These are phyloP conservation scores for Coniella vitis DNA, from an alignment of 2,329 filamentous ascomycete species.

Conservation along the genomic window DNA sequence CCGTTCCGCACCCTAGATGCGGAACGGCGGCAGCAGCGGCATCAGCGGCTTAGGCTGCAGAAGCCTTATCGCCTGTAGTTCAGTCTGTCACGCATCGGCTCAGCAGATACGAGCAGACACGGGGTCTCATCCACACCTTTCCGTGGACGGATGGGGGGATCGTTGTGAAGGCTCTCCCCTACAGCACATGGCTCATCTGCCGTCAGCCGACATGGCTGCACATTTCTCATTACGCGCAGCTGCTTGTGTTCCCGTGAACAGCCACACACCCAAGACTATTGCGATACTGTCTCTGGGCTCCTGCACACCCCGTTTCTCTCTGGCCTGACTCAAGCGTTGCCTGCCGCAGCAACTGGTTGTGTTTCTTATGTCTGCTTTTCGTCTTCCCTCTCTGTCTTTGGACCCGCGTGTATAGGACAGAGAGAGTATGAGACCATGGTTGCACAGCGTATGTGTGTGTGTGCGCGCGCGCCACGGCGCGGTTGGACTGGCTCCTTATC, in stretches of 20 bases:
- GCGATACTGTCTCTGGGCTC: not conserved
- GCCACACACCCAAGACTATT: conserved; percentile 2
- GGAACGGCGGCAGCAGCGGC: not conserved
- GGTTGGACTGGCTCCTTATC: conserved; percentile 11
- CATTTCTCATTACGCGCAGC: conserved; percentile 28
- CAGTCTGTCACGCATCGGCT: conserved; percentile 8
- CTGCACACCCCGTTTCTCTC: not conserved
- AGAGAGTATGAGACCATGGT: too few relatives aligned
- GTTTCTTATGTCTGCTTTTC: too few relatives aligned
- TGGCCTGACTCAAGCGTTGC: not conserved
- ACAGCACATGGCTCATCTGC: conserved; percentile 15
- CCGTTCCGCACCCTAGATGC: not conserved
- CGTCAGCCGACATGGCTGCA: conserved; percentile 25
- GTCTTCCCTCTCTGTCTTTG: too few relatives aligned
- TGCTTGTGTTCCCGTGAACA: conserved; percentile 23
- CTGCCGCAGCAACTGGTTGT: not conserved
- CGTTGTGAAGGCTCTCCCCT: conserved; percentile 16
- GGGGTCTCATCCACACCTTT: conserved; percentile 1
- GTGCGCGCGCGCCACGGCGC: too few relatives aligned
- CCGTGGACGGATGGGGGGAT: conserved; percentile 7
- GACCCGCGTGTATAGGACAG: too few relatives aligned
- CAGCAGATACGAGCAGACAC: conserved; percentile 3
- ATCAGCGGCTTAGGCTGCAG: not conserved
- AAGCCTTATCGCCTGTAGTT: not conserved
- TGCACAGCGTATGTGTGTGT: too few relatives aligned